Evolutionary conservation across 2,329 filamentous ascomycete species (phyloP), one percentile per base, ranked within the genome.

Genomic region (Aspergillaceae sp.): DNA sequence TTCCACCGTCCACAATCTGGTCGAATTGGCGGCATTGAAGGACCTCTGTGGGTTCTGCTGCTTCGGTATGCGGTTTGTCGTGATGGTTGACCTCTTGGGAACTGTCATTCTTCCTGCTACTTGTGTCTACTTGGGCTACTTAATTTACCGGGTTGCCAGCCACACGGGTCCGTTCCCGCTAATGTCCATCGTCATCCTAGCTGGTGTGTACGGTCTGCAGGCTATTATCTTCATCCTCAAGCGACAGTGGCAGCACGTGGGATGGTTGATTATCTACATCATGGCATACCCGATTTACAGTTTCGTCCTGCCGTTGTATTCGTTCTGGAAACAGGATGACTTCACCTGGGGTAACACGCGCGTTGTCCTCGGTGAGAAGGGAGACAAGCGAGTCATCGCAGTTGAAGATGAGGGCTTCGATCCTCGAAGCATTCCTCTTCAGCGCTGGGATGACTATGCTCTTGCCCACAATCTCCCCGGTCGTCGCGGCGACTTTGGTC

Each of bases 241-340:
- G 74, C 79, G 92, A 44, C 88, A 97, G 69, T 98, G 92, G 92
- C 90, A 98, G 66, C 91, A 97, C 63, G 80, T 98, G 50, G 92
- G 92, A 56, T 98, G 92, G 92, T 97, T 98, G 90, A 84, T 98
- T 55, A 97, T 98, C 63, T 98, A 98, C 71, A 78, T 98, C 51
- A 57, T 94, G n/a, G 92, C 92, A 2, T 96, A 86, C 74, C 92
- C 92, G 0, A 86, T 98, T 57, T 96, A 91, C 74, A 92, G 85
- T 3, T 87, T 98, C 59, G 64, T 94, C 52, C 78, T 98, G 8
- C 92, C 92, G 0, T 73, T 98, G 52, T 98, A 97, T 74, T 95
- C 91, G 0, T 98, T 98, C 83, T 98, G 92, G 92, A 94, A 96
- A 70, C 90, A 96, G 68, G 92, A 98, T 69, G 91, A 98, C 71